Evolutionary conservation across 176 grass and related monocot genomes (phyloP), one percentile per base, ranked within the genome.

Genomic region (Oryza longistaminata): DNA sequence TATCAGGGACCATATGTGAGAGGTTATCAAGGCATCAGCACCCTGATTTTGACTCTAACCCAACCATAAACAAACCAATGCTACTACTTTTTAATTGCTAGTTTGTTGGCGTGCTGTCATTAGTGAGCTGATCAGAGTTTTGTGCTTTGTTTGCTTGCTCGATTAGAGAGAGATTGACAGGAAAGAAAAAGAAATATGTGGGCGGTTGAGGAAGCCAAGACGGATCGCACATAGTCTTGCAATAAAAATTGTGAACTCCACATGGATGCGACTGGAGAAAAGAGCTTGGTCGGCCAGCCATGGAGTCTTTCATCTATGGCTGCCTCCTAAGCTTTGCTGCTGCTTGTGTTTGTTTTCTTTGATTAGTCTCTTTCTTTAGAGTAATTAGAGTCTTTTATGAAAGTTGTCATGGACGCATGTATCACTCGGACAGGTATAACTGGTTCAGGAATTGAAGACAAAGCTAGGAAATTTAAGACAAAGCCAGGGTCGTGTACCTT

Each of bases 1-100:
- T 80, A 80, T 80, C 86, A 82, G 25, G 37, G 7, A 44, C 35
- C 62, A 17, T 62, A 17, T 62, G 48, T 68, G 85, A 87, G 61
- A 61, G 72, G 21, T 70, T 87, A 87, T 82, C 85, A 60, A 24
- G 21, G n/a, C 39, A 58, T 7, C n/a, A 35, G 49, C 12, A 39
- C 67, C 35, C 44, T 61, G 79, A 21, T 74, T 86, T 86, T 68
- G 79, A 39, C 73, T 33, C 53, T 60, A 64, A 74, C 46, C 68
- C 35, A 31, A 37, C 25, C 29, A 27, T 43, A 64, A 48, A 35
- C 22, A 17, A 55, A 83, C 19, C 6, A 58, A 58, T n/a, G 16
- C 4, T 58, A 55, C 50, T 19, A 31, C 9, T 76, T 76, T 67
- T 14, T n/a, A 16, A 58, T 58, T 21, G 3, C 29, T 31, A 55